Evolutionary conservation across 2,329 filamentous ascomycete genomes (phyloP).

Genomic region (Scytalidium sp.): DNA sequence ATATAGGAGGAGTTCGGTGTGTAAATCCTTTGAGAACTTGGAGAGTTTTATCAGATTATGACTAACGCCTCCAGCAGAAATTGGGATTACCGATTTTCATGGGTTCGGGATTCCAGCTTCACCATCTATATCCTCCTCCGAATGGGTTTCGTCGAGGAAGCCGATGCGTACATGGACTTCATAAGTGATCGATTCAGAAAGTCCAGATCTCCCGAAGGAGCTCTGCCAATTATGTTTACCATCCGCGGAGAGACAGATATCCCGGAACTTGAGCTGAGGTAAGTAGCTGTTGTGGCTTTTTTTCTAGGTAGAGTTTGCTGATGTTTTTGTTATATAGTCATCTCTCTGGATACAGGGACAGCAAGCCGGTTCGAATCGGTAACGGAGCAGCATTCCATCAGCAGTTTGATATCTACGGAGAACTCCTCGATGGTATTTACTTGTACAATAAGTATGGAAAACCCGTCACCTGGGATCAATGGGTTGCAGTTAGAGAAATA

Average conservation of each 20-base stretch:
- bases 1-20: slow-evolving; percentile 59
- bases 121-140: slow-evolving; percentile 75
- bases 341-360: slow-evolving; percentile 69
- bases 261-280: slow-evolving; percentile 61
- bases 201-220: slow-evolving; percentile 56
- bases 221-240: slow-evolving; percentile 78
- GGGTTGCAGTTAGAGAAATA: slow-evolving; percentile 68
- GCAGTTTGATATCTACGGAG: slow-evolving; percentile 78
- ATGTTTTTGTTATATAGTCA: slow-evolving; percentile 38
- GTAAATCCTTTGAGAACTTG: too few species aligned
- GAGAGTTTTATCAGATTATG: too few species aligned
- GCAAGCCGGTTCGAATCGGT: slow-evolving; percentile 70
- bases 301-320: slow-evolving; percentile 2
- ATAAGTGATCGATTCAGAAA: slow-evolving; percentile 68
- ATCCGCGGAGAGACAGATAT: slow-evolving; percentile 74
- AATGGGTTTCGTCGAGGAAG: slow-evolving; percentile 72
- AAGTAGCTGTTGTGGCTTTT: slow-evolving; percentile 5
- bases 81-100: slow-evolving; percentile 74
- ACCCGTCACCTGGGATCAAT: slow-evolving; percentile 73
- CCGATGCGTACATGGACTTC: slow-evolving; percentile 75
- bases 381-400: slow-evolving; percentile 75
- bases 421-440: slow-evolving; percentile 75
- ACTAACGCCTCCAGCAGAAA: slow-evolving; percentile 32
- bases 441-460: slow-evolving; percentile 79
- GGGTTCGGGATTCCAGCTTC: slow-evolving; percentile 76